Percentiles rank a stretch among this genome's conserved stretches.
These are phyloP conservation scores for Meira nashicola DNA, from an alignment of 1,284 basidiomycete genomes.

Conservation along the genomic window DNA sequence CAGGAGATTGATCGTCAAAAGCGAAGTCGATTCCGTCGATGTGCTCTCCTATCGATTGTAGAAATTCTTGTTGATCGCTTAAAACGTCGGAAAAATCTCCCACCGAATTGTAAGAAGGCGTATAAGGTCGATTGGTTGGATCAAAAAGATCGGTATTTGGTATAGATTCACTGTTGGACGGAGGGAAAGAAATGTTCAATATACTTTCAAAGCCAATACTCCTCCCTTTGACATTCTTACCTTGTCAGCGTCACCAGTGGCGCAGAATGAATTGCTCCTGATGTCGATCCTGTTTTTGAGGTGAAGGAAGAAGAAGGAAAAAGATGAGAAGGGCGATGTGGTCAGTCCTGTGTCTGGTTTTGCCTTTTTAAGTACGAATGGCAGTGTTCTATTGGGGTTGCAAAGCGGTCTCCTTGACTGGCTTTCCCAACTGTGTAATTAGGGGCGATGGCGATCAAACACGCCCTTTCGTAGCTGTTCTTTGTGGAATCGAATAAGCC, in stretches of 20 bases:
- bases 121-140: constrained; percentile 4
- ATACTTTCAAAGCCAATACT: background rate
- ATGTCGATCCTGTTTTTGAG: constrained; percentile 5
- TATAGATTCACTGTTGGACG: constrained; percentile 4
- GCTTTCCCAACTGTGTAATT: background rate
- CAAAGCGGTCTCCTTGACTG: background rate
- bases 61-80: constrained; percentile 8
- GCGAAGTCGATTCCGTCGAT: constrained; percentile 1
- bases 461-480: background rate
- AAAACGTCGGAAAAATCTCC: background rate
- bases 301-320: background rate
- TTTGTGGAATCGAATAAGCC: too few species aligned
- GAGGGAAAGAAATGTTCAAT: background rate
- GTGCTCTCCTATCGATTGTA: background rate
- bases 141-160: constrained; percentile 1
- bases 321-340: constrained; percentile 1
- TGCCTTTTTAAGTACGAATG: too few species aligned
- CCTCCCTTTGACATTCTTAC: background rate
- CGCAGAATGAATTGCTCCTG: constrained; percentile 8
- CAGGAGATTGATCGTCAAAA: background rate
- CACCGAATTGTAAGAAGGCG: constrained; percentile 8
- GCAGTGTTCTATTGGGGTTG: too few species aligned
- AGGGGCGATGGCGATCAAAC: background rate
- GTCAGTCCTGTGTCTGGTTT: background rate
- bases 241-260: constrained; percentile 3